Base-by-base conservation (phyloP, 805 yeast species). In the Lachancea quebecensis region DNA sequence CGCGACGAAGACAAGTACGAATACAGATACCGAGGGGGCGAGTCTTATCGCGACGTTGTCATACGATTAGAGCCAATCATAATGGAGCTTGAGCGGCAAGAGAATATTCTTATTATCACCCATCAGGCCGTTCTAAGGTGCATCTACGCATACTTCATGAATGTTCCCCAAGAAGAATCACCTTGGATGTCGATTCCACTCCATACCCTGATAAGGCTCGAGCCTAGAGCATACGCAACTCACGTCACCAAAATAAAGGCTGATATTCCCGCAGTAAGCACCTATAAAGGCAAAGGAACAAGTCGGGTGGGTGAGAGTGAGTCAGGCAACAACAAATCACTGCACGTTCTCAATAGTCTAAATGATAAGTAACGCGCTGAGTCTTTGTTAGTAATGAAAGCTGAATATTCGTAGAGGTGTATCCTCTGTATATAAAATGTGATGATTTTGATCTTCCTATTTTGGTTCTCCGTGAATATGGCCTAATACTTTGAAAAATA, bases 121-220 rank as follows among this genome's bases (percentile, higher is more conserved):
- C 99, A 93, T 65, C 99, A 93, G 67, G 98, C 98, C 0, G 98
- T 93, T 10, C 72, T 93, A 53, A 77, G 99, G 58, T 93, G 99
- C 62, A 82, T 93, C 42, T 93, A 93, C 66, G 98, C 99, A 7
- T 93, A 93, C 66, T 93, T 90, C 62, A 93, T 93, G 98, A 91
- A 93, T 62, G 95, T 93, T 15, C 96, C 97, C 4, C 98, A 91
- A 64, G 96, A 91, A 57, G 91, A 88, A 64, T 79, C 90, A 47
- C 99, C 99, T 4, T 93, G 99, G 99, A 89, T 93, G 96, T 87
- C 95, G 34, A 95, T 93, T 48, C 99, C 99, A 5, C 71, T 93
- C 56, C 99, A 93, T 62, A 93, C 99, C 0, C 70, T 93, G 62
- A 93, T 93, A 58, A 85, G 88, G 60, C 71, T 93, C 51, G 98